Conservation (phyloP, 306 rosid genomes). For the Prunus armeniaca region DNA sequence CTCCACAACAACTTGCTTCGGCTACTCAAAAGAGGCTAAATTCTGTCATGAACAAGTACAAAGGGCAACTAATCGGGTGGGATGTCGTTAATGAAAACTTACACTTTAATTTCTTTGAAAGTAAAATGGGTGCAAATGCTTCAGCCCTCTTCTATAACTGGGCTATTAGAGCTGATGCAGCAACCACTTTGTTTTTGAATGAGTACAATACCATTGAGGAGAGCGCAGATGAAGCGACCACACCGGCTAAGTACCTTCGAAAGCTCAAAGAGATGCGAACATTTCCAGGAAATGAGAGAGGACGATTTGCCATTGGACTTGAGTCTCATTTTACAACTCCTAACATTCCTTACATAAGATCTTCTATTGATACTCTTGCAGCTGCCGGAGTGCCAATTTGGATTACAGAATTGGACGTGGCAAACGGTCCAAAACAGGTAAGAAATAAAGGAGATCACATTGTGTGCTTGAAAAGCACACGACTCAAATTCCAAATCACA, state of each 20-base stretch:
- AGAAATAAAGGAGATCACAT: background rate
- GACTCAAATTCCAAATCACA: no score
- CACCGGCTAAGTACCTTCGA: constrained; percentile 44
- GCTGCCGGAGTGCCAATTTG: constrained; percentile 60
- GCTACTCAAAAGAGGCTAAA: constrained; percentile 39
- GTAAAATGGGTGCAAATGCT: constrained; percentile 32
- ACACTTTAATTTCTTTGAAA: constrained; percentile 54
- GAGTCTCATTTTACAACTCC: constrained; percentile 63
- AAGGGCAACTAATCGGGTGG: constrained; percentile 60
- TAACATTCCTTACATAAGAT: constrained; percentile 57
- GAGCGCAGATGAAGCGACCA: constrained; percentile 28
- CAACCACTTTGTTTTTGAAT: constrained; percentile 52
- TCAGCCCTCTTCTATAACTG: constrained; percentile 34
- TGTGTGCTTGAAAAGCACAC: no score
- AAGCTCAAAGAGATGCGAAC: constrained; percentile 44
- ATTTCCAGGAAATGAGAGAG: constrained; percentile 15
- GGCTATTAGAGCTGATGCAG: constrained; percentile 39
- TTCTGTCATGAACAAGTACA: constrained; percentile 53
- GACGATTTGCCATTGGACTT: constrained; percentile 53
- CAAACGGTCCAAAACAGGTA: constrained; percentile 48
- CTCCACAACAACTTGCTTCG: constrained; percentile 10
- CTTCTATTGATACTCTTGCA: constrained; percentile 65
- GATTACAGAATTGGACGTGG: constrained; percentile 75
- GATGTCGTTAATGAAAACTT: constrained; percentile 80
- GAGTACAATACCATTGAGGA: constrained; percentile 74